Base-by-base conservation (phyloP, 139 green algal genomes). In the Trebouxia sp. region DNA sequence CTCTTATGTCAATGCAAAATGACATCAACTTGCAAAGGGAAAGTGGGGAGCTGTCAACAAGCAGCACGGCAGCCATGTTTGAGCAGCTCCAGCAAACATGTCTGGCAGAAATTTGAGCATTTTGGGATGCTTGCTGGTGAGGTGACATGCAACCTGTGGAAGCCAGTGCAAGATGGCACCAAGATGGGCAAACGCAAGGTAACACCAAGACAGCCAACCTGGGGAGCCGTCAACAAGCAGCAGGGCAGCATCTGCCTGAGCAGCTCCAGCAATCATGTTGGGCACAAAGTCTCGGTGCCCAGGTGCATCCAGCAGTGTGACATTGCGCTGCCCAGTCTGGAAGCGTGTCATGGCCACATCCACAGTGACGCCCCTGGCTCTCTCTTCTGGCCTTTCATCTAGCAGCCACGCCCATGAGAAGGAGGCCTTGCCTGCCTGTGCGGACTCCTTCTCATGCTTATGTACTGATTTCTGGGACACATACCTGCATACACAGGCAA, bases 241-340 rank as follows among this genome's bases (percentile, higher is more conserved):
- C 78, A 99, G 81, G 1, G 96, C 96, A 15, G 94, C 96, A 78
- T 99, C 96, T 0, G 96, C 96, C 77, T 90, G 83, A 14, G 83
- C 76, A 26, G 76, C 53, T 1, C 96, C 97, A 0, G 87, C 75
- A 47, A 99, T 99, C 91, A 98, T 97, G 91, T 97, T 97, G 37
- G 97, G 95, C 28, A 99, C 94, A 85, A 99, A 99, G 89, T 99
- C 96, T 0, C 92, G 78, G 86, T 99, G 97, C 5, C 97, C 97
- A 0, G 97, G 97, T 0, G 97, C 97, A 80, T 99, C 97, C 45
- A 98, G 85, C 58, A 99, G 88, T 15, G 88, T 96, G 35, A 97
- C 88, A 51, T 79, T 75, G 45, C 77, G 81, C 26, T 51, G 74
- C 0, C 45, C 41, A 0, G 89, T 92, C 48, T 88, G 72, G 50